Conservation (phyloP, 2,329 filamentous ascomycete genomes). For the Cladosporium sp. region DNA sequence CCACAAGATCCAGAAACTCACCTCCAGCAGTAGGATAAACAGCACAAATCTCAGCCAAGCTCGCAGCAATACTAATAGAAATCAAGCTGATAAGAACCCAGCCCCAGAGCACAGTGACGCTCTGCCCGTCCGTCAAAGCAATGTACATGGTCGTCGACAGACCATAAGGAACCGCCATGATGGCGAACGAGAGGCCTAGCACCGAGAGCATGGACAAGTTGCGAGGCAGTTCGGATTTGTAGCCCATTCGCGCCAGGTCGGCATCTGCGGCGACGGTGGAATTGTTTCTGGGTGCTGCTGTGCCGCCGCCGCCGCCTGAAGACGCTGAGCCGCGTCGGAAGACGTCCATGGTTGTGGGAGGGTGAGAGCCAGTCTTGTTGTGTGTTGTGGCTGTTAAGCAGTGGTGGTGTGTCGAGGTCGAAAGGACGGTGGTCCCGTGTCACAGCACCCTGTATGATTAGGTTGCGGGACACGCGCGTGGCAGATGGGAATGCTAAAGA, state of each 20-base stretch:
- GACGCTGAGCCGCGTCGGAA: constrained; percentile 1
- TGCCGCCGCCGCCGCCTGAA: constrained; percentile 3
- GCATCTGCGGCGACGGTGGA: constrained; percentile 47
- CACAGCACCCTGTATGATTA: too few species aligned
- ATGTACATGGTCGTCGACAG: constrained; percentile 66
- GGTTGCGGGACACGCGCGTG: too few species aligned
- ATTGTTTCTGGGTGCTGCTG: background rate
- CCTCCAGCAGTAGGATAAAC: constrained; percentile 64
- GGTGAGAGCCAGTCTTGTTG: too few species aligned
- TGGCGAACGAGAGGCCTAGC: constrained; percentile 66
- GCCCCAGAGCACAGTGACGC: constrained; percentile 66
- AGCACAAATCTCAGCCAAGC: constrained; percentile 65
- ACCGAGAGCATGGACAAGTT: constrained; percentile 67
- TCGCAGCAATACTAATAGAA: constrained; percentile 60
- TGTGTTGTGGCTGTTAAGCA: too few species aligned
- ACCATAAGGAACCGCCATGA: constrained; percentile 69
- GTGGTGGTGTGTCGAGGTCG: too few species aligned
- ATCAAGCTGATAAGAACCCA: constrained; percentile 64
- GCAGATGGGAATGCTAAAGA: too few species aligned
- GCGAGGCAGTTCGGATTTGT: constrained; percentile 62
- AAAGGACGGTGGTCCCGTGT: too few species aligned
- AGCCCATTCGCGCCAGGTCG: constrained; percentile 62
- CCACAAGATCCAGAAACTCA: background rate
- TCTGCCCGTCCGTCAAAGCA: constrained; percentile 63
- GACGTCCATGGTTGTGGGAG: background rate